phyloP scores from a whole-genome alignment of 2,329 filamentous ascomycete genomes.

The Aureobasidium mangrovei region DNA sequence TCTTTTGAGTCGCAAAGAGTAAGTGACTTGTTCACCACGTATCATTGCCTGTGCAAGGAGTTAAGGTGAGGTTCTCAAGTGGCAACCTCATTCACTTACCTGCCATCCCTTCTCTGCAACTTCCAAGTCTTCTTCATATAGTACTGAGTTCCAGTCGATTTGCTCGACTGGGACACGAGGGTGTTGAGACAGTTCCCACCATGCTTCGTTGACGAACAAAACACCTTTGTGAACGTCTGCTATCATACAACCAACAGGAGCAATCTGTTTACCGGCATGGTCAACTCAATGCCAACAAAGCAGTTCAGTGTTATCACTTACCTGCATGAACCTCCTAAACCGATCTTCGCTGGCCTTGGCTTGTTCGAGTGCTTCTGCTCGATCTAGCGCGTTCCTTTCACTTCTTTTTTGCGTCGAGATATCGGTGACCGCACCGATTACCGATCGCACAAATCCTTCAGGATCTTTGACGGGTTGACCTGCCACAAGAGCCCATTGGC shows the following conservation, averaged over 20 bases:
- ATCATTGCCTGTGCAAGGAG: not conserved
- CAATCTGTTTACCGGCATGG: not conserved
- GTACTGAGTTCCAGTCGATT: not conserved
- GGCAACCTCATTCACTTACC: not conserved
- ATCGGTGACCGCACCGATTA: not conserved
- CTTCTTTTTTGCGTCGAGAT: not conserved
- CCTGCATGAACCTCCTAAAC: not conserved
- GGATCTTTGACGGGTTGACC: not conserved
- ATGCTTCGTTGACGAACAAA: not conserved
- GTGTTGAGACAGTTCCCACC: not conserved
- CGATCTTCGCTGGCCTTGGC: not conserved
- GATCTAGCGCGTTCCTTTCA: not conserved
- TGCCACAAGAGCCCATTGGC: slow-evolving; percentile 1
- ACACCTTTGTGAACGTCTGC: not conserved
- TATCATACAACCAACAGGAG: not conserved
- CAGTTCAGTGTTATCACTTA: not conserved
- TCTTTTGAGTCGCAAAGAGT: not conserved
- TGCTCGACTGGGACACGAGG: not conserved
- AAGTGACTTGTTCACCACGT: not conserved
- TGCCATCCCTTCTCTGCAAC: not conserved
- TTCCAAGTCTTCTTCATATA: not conserved
- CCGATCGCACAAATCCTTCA: not conserved
- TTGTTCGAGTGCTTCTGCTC: not conserved
- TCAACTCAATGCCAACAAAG: not conserved
- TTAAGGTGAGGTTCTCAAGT: not conserved